Percentiles rank a stretch among this genome's conserved stretches.
Evolutionary conservation across 2,329 filamentous ascomycete species (phyloP).

Genomic region (Aspergillus quadricinctus): DNA sequence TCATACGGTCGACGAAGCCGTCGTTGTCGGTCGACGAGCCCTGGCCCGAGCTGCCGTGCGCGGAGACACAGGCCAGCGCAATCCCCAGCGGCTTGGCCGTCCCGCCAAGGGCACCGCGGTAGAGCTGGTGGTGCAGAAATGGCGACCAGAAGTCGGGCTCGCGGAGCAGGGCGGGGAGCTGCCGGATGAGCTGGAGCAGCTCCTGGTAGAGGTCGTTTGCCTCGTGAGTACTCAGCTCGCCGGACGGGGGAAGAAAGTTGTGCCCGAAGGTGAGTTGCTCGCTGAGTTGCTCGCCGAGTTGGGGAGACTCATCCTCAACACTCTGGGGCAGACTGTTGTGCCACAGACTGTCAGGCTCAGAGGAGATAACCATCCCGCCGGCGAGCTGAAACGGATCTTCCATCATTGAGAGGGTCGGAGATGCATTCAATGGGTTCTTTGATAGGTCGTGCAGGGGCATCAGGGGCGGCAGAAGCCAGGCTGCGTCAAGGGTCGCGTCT

Average conservation of each 20-base stretch:
- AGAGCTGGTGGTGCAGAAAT: too few relatives aligned
- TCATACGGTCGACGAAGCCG: too few relatives aligned
- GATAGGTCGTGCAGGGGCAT: not conserved
- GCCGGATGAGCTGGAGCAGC: too few relatives aligned
- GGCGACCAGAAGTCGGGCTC: too few relatives aligned
- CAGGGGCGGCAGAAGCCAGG: not conserved
- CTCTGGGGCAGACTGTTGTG: not conserved
- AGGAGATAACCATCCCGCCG: not conserved
- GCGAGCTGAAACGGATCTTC: not conserved
- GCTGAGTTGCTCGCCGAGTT: not conserved
- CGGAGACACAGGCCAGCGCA: too few relatives aligned
- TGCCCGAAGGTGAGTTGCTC: conserved; percentile 5
- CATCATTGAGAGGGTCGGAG: not conserved
- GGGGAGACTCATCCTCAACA: not conserved
- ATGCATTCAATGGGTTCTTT: not conserved
- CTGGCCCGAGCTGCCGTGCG: too few relatives aligned
- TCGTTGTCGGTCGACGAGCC: too few relatives aligned
- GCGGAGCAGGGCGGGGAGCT: too few relatives aligned
- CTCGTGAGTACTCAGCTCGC: too few relatives aligned
- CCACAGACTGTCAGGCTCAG: not conserved
- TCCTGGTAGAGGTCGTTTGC: too few relatives aligned
- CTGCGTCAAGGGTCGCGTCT: not conserved
- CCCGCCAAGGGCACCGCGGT: too few relatives aligned
- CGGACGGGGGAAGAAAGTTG: conserved; percentile 3
- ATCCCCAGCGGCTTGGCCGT: too few relatives aligned